phyloP scores from a whole-genome alignment of 768 basidiomycete species.

The Sutorius australiensis region DNA sequence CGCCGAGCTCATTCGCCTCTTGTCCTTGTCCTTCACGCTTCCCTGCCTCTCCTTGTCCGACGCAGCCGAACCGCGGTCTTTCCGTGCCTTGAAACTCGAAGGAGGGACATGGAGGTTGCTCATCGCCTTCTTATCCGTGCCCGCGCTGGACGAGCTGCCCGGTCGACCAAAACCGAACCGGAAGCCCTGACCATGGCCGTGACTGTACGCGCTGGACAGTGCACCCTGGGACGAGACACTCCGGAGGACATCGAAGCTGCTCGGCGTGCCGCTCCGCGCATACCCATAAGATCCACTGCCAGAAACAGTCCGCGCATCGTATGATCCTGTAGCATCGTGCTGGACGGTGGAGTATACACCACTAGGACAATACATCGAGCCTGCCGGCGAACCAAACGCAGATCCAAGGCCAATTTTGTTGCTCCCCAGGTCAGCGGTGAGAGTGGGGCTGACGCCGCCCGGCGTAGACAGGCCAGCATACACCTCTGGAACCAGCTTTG shows the following conservation, averaged over 20 bases:
- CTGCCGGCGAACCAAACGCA: slow-evolving; percentile 27
- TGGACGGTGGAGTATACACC: slow-evolving; percentile 6
- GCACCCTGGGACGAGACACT: slow-evolving; percentile 33
- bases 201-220: slow-evolving; percentile 19
- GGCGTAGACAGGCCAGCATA: neutral
- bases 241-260: slow-evolving; percentile 24
- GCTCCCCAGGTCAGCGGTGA: slow-evolving; percentile 6
- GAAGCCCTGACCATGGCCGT: slow-evolving; percentile 17
- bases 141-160: slow-evolving; percentile 20
- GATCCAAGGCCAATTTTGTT: slow-evolving; percentile 23
- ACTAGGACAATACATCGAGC: slow-evolving; percentile 20
- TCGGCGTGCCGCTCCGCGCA: slow-evolving; percentile 24
- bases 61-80: slow-evolving; percentile 13
- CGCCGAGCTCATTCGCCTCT: slow-evolving; percentile 13
- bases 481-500: slow-evolving; percentile 10
- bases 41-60: slow-evolving; percentile 19
- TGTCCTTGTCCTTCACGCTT: slow-evolving; percentile 9
- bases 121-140: slow-evolving; percentile 12
- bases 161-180: slow-evolving; percentile 16
- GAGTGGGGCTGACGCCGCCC: slow-evolving; percentile 7
- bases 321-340: slow-evolving; percentile 19
- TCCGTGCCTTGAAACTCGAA: slow-evolving; percentile 27
- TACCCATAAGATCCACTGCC: slow-evolving; percentile 24
- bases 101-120: slow-evolving; percentile 18
- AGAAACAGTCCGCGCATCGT: slow-evolving; percentile 17